These are phyloP conservation scores for Leucaena leucocephala DNA, from an alignment of 306 rosid species.

Conservation along the genomic window DNA sequence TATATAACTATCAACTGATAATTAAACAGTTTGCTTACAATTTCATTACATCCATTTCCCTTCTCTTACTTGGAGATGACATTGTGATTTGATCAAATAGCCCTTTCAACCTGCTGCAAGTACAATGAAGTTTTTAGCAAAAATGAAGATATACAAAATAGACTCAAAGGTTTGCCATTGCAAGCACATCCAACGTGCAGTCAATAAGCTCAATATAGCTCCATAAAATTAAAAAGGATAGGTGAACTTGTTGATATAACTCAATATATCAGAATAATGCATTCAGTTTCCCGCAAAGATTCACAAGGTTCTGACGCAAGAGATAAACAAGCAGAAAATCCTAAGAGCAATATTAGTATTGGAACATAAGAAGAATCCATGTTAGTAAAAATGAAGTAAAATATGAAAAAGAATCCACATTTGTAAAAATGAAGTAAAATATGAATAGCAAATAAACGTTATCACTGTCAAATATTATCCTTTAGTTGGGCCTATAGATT, in stretches of 20 bases:
- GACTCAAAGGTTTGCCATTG: constrained; percentile 5
- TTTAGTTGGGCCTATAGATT: neutral
- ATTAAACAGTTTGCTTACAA: constrained; percentile 61
- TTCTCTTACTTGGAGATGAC: constrained; percentile 99
- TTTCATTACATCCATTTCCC: constrained; percentile 99
- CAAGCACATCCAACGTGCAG: constrained; percentile 8
- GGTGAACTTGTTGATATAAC: constrained; percentile 12
- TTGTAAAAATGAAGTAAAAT: constrained; percentile 10
- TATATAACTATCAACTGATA: constrained; percentile 19
- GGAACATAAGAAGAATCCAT: too few relatives aligned
- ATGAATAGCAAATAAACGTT: neutral
- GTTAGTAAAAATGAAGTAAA: too few relatives aligned
- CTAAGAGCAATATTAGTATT: neutral
- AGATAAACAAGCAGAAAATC: constrained; percentile 20
- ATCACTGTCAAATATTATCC: neutral
- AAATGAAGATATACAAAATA: neutral
- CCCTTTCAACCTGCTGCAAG: constrained; percentile 52
- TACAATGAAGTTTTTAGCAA: constrained; percentile 28
- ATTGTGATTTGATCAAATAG: constrained; percentile 48
- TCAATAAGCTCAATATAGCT: neutral
- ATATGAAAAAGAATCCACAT: neutral
- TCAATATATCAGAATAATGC: constrained; percentile 27
- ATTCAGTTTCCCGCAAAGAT: constrained; percentile 11
- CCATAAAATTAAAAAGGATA: constrained; percentile 22
- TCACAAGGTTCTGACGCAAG: constrained; percentile 13